Conservation (phyloP, 345 rosid species). For the Salix dunnii region DNA sequence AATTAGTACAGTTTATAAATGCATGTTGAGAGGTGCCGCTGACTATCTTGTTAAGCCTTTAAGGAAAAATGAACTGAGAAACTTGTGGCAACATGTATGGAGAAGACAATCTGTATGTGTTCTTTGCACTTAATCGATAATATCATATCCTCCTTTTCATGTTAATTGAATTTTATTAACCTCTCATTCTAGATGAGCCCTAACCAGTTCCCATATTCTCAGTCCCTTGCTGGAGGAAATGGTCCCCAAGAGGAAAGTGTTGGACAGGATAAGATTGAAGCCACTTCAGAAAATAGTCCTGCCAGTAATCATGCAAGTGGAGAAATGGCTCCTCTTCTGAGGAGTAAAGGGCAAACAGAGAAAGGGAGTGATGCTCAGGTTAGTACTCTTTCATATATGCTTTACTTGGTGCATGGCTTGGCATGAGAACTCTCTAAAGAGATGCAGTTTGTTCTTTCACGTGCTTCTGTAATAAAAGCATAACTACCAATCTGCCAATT, state of each 20-base stretch:
- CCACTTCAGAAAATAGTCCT: conserved; percentile 63
- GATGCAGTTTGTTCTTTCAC: background rate
- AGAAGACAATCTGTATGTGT: conserved; percentile 80
- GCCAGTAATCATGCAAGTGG: conserved; percentile 50
- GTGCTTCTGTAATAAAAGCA: background rate
- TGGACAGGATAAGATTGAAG: conserved; percentile 69
- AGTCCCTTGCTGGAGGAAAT: conserved; percentile 44
- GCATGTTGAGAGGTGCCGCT: conserved; percentile 91
- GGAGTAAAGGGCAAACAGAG: conserved; percentile 41
- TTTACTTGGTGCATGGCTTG: background rate
- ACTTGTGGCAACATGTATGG: conserved; percentile 99
- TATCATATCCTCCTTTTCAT: background rate
- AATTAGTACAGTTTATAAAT: conserved; percentile 75
- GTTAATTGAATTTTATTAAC: conserved; percentile 5
- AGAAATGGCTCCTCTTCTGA: conserved; percentile 36
- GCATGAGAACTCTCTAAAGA: background rate
- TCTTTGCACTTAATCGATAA: background rate
- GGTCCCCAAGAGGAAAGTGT: conserved; percentile 55
- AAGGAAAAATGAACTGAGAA: conserved; percentile 85
- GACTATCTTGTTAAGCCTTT: conserved; percentile 95
- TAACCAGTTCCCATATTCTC: conserved; percentile 20
- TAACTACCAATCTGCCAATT: background rate
- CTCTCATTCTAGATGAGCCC: conserved; percentile 15
- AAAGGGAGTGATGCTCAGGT: conserved; percentile 81
- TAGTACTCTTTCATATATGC: conserved; percentile 20